These are phyloP conservation scores for Euphrasia arctica DNA, from an alignment of 305 asterid species.

Conservation along the genomic window DNA sequence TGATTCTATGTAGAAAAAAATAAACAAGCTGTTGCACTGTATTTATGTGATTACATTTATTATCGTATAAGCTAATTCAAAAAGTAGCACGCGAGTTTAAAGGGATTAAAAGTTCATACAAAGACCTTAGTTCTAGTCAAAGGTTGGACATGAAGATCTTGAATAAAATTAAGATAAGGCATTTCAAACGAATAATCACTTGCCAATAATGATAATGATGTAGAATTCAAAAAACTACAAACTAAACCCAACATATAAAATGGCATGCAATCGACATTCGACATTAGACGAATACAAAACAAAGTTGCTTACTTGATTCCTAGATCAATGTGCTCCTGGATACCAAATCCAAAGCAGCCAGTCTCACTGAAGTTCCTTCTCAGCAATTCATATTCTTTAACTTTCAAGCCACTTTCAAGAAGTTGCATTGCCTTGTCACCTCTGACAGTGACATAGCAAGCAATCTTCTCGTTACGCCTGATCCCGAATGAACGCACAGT, in stretches of 20 bases:
- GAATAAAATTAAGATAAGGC: not conserved
- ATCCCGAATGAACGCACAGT: conserved; percentile 77
- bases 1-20: too few species aligned
- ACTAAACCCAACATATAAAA: not conserved
- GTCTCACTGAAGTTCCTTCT: conserved; percentile 77
- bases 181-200: not conserved
- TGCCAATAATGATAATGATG: not conserved
- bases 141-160: not conserved
- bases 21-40: not conserved
- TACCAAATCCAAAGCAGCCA: conserved; percentile 84
- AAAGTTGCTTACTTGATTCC: conserved; percentile 61
- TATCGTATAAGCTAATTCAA: too few species aligned
- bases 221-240: not conserved
- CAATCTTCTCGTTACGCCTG: conserved; percentile 81
- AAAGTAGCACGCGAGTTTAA: too few species aligned
- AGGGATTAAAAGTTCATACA: too few species aligned
- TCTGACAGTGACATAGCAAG: conserved; percentile 80
- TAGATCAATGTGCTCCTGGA: conserved; percentile 85
- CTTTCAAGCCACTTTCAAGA: conserved; percentile 84
- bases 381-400: conserved; percentile 70
- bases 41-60: too few species aligned
- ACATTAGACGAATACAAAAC: not conserved
- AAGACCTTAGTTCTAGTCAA: not conserved
- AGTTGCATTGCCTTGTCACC: conserved; percentile 91
- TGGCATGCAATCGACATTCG: not conserved